A percentile compares a stretch with the other conserved stretches of the same genome.
Evolutionary conservation across 768 basidiomycete genomes (phyloP).

Genomic region (Collybia nuda): DNA sequence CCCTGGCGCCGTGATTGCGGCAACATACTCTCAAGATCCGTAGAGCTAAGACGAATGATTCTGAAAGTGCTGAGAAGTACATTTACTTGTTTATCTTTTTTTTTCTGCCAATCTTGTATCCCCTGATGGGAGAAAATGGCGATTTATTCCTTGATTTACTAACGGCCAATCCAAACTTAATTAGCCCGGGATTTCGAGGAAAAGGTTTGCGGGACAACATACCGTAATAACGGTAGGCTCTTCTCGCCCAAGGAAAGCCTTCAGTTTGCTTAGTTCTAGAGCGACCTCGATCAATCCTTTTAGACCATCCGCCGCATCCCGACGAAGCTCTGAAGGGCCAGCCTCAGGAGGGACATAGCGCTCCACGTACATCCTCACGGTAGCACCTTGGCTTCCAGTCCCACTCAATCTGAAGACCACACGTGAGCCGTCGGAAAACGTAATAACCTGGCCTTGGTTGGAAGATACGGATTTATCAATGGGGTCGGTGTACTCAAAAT

Average conservation of each 20-base stretch:
- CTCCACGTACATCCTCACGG: slow-evolving; percentile 95
- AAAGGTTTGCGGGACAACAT: slow-evolving; percentile 23
- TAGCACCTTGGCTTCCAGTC: slow-evolving; percentile 95
- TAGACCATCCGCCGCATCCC: slow-evolving; percentile 85
- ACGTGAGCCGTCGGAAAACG: slow-evolving; percentile 88
- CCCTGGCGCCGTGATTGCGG: too few species aligned
- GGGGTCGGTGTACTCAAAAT: slow-evolving; percentile 98
- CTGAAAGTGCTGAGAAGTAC: background rate
- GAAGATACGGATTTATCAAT: slow-evolving; percentile 91
- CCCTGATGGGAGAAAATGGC: background rate
- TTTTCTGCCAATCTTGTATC: background rate
- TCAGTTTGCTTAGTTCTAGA: slow-evolving; percentile 78
- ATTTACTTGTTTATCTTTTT: background rate
- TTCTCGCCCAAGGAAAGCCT: slow-evolving; percentile 81
- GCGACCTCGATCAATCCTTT: slow-evolving; percentile 97
- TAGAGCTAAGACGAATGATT: background rate
- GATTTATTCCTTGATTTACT: too few species aligned
- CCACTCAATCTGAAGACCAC: slow-evolving; percentile 96
- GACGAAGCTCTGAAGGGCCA: slow-evolving; percentile 66
- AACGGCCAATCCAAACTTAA: background rate
- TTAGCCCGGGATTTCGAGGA: background rate
- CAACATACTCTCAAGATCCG: too few species aligned
- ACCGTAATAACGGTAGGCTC: slow-evolving; percentile 97
- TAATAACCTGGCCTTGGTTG: slow-evolving; percentile 95
- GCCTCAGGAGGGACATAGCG: slow-evolving; percentile 77